Percentiles rank a stretch among this genome's conserved stretches.
These are phyloP conservation scores for Chaetoceros tenuissimus DNA, from an alignment of 108 stramenopile species.

Conservation along the genomic window DNA sequence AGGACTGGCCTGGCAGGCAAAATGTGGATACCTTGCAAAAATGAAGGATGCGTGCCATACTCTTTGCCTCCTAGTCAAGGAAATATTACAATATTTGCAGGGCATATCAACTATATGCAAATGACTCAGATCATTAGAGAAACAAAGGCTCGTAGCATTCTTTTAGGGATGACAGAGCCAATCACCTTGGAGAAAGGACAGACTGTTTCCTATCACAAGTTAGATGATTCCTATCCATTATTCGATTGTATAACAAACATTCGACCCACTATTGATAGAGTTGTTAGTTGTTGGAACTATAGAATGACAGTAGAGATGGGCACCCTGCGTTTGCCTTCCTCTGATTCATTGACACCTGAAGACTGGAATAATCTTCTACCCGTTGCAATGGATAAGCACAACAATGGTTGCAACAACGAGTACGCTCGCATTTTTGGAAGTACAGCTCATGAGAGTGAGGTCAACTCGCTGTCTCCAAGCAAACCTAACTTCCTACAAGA, in stretches of 20 bases:
- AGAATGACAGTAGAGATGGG: slow-evolving; percentile 1
- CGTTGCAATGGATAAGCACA: slow-evolving; percentile 2
- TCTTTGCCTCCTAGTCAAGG: no score
- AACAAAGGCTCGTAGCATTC: no score
- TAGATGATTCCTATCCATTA: not conserved
- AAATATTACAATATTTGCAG: no score
- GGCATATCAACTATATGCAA: no score
- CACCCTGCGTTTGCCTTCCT: not conserved
- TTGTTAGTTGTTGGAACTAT: slow-evolving; percentile 17
- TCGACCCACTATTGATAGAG: slow-evolving; percentile 9
- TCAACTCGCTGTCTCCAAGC: slow-evolving; percentile 6
- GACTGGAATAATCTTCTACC: slow-evolving; percentile 14
- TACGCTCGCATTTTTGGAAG: slow-evolving; percentile 6
- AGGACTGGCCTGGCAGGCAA: no score
- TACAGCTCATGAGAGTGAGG: not conserved
- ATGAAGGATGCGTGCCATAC: no score
- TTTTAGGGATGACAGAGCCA: no score
- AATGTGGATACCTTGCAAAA: no score
- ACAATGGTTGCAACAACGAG: slow-evolving; percentile 19
- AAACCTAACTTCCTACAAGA: slow-evolving; percentile 9
- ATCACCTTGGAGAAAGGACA: not conserved
- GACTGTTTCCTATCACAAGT: not conserved
- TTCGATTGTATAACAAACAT: slow-evolving; percentile 12
- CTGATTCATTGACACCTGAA: slow-evolving; percentile 4
- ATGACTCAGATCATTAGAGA: no score